Evolutionary conservation across 1,284 basidiomycete species (phyloP).

Genomic region (Taiwanofungus camphoratus): DNA sequence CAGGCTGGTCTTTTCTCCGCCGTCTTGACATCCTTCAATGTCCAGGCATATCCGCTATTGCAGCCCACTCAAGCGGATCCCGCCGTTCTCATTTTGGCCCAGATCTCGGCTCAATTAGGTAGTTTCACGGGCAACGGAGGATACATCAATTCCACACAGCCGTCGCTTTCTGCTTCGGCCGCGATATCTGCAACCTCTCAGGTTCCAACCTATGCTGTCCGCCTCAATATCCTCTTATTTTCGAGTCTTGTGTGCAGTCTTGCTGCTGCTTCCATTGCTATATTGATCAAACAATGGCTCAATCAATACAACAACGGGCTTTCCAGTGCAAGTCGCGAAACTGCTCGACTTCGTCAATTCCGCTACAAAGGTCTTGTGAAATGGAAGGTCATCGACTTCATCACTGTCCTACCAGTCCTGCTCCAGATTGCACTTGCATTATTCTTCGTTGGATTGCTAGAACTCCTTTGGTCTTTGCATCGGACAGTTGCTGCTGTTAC

Average conservation of each 20-base stretch:
- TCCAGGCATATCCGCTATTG: slow-evolving; percentile 19
- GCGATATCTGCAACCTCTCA: not conserved
- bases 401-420: slow-evolving; percentile 24
- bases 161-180: not conserved
- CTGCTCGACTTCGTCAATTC: slow-evolving; percentile 21
- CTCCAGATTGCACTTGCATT: slow-evolving; percentile 23
- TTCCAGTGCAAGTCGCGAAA: slow-evolving; percentile 13
- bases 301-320: slow-evolving; percentile 16
- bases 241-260: slow-evolving; percentile 20
- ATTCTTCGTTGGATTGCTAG: slow-evolving; percentile 19
- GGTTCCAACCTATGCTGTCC: slow-evolving; percentile 6
- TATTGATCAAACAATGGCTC: slow-evolving; percentile 22
- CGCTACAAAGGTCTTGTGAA: slow-evolving; percentile 21
- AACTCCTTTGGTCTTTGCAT: slow-evolving; percentile 19
- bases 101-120: slow-evolving; percentile 5
- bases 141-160: not conserved
- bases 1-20: slow-evolving; percentile 24
- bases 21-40: slow-evolving; percentile 21
- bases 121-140: not conserved
- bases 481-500: slow-evolving; percentile 13
- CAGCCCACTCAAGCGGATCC: slow-evolving; percentile 5
- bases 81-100: not conserved
- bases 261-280: slow-evolving; percentile 18
- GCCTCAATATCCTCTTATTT: slow-evolving; percentile 20
- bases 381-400: slow-evolving; percentile 23